phyloP scores from a whole-genome alignment of 345 rosid species.

The Citrus trifoliata region DNA sequence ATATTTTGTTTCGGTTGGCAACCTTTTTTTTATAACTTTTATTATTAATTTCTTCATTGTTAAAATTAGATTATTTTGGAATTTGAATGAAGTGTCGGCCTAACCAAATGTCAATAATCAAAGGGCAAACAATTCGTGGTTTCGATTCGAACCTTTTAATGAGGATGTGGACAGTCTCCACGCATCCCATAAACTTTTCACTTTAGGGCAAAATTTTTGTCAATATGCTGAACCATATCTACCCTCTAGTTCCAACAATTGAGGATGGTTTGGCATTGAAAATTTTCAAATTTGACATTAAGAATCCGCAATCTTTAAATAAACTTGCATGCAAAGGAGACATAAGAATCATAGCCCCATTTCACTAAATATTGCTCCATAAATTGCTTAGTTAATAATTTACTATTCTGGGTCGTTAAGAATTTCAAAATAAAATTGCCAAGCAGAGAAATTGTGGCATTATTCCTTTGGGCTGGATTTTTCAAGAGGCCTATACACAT shows the following conservation, averaged over 20 bases:
- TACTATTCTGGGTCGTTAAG: slow-evolving; percentile 1
- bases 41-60: neutral
- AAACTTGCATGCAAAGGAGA: neutral
- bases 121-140: neutral
- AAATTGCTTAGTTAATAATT: neutral
- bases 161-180: slow-evolving; percentile 6
- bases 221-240: neutral
- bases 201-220: slow-evolving; percentile 3
- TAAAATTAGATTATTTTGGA: neutral
- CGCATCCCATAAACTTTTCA: neutral
- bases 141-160: neutral
- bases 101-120: neutral
- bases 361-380: neutral
- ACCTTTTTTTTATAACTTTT: too few species aligned
- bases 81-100: neutral
- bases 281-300: neutral
- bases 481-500: slow-evolving; percentile 4
- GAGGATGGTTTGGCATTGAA: slow-evolving; percentile 15
- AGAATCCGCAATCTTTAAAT: neutral
- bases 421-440: slow-evolving; percentile 5
- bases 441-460: neutral
- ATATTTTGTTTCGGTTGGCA: neutral
- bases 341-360: slow-evolving; percentile 18
- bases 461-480: neutral
- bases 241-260: slow-evolving; percentile 3